Base-by-base conservation (phyloP, 1,284 basidiomycete species). In the Neonothopanus nambi region DNA sequence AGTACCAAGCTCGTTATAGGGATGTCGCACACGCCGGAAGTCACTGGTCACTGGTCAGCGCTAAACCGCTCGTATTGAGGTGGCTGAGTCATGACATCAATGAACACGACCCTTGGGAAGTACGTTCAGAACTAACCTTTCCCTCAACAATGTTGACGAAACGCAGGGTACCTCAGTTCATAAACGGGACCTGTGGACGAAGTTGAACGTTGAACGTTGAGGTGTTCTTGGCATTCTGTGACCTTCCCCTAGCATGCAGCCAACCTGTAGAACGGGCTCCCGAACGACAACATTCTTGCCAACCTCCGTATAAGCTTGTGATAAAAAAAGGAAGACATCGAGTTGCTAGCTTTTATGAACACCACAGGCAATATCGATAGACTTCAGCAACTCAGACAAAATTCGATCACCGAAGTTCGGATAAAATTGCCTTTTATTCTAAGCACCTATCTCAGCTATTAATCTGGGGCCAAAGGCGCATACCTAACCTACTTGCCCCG, bases 201-300 rank as follows among this genome's bases (percentile, higher is more conserved):
- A 24, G 41, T 48, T 13, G 33, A 56, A 17, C n/a, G n/a, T n/a
- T n/a, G n/a, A n/a, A n/a, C n/a, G n/a, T n/a, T n/a, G n/a, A n/a
- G 20, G 20, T 36, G 11, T 36, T 40, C n/a, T 15, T 8, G 13
- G 41, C 28, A 48, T 43, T 24, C 20, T 33, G 28, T 56, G 59
- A 85, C 85, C 83, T 82, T 89, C 83, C 52, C 85, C 85, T 30
- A 87, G 68, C 13, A 69, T 76, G 59, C 84, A 87, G n/a, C 77
- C 78, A 39, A 80, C 73, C 59, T 73, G 69, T 46, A 84, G 68
- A 61, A 86, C 71, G 13, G 85, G 82, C 5, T 55, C 56, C 39
- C 70, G 59, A 37, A 75, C 68, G 43, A 68, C 55, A 26, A 79
- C 71, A 59, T 65, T 66, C 48, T 62, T 62, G 52, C 55, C 57